These are phyloP conservation scores for Aureobasidium sp. DNA, from an alignment of 2,329 filamentous ascomycete species.

Conservation along the genomic window DNA sequence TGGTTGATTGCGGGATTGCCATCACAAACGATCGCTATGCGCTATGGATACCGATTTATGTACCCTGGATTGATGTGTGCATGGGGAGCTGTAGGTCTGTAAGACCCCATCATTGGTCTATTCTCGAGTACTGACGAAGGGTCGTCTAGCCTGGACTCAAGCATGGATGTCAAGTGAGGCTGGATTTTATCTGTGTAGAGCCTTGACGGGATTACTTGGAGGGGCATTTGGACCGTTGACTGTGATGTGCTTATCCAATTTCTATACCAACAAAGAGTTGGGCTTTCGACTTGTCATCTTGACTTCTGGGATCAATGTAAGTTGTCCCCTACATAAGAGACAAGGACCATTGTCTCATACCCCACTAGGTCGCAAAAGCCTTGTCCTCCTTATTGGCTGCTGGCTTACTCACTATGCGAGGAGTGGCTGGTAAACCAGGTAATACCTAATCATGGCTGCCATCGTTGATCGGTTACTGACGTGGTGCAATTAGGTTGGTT, in stretches of 20 bases:
- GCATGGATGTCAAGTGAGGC: conserved; percentile 12
- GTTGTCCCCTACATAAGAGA: background rate
- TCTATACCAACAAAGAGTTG: conserved; percentile 17
- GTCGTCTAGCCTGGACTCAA: conserved; percentile 11
- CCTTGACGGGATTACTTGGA: conserved; percentile 15
- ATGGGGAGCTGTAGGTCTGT: conserved; percentile 16
- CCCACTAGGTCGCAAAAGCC: conserved; percentile 12
- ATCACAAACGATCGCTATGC: conserved; percentile 14
- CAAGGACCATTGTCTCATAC: background rate
- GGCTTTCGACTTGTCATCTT: conserved; percentile 14
- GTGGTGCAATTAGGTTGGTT: conserved; percentile 13
- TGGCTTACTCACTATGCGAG: conserved; percentile 18
- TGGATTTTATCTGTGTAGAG: conserved; percentile 14
- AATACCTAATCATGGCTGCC: background rate
- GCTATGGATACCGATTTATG: conserved; percentile 16
- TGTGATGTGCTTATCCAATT: conserved; percentile 16
- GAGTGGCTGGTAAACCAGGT: conserved; percentile 15
- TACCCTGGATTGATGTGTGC: conserved; percentile 16
- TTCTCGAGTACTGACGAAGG: background rate
- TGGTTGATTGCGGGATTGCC: conserved; percentile 16
- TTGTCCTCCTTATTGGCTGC: conserved; percentile 16
- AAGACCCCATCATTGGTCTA: no score
- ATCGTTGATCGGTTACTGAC: background rate
- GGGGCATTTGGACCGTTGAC: conserved; percentile 17
- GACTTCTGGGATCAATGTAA: conserved; percentile 15